phyloP scores from a whole-genome alignment of 2,329 filamentous ascomycete genomes.

The Verticillium nubilum region DNA sequence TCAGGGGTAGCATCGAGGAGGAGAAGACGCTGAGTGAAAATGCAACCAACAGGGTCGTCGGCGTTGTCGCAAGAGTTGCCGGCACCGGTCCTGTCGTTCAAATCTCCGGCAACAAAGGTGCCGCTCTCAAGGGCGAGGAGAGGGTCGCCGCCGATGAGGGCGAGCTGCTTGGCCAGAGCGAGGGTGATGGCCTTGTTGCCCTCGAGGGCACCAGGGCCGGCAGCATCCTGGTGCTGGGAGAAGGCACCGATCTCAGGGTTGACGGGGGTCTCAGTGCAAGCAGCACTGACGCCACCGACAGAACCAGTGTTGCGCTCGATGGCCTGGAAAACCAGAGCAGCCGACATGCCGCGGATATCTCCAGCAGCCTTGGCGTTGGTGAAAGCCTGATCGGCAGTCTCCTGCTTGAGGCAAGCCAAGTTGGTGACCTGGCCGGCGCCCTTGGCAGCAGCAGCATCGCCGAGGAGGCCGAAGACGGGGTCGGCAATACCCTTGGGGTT shows the following conservation, averaged over 20 bases:
- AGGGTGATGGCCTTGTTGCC: constrained; percentile 36
- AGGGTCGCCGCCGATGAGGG: constrained; percentile 35
- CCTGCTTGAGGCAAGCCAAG: constrained; percentile 39
- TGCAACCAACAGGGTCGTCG: constrained; percentile 47
- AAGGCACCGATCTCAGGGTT: constrained; percentile 41
- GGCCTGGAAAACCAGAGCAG: constrained; percentile 48
- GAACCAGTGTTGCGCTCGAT: constrained; percentile 45
- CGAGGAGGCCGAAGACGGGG: constrained; percentile 44
- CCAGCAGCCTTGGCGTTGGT: constrained; percentile 50
- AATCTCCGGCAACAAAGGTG: constrained; percentile 35
- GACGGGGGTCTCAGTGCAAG: constrained; percentile 32
- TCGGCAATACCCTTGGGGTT: constrained; percentile 43
- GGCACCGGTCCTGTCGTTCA: constrained; percentile 28
- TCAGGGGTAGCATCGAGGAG: constrained; percentile 47
- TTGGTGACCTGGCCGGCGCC: constrained; percentile 28
- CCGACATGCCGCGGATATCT: constrained; percentile 48
- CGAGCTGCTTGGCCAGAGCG: constrained; percentile 35
- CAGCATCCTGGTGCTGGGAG: constrained; percentile 39
- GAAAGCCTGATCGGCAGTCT: constrained; percentile 52
- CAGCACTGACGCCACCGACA: constrained; percentile 31
- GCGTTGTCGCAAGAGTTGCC: constrained; percentile 51
- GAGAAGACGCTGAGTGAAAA: constrained; percentile 47
- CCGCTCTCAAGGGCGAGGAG: constrained; percentile 33
- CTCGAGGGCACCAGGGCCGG: constrained; percentile 29
- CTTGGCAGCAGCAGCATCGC: constrained; percentile 40